These are phyloP conservation scores for Cladosporium colombiae DNA, from an alignment of 2,329 filamentous ascomycete genomes.

Conservation along the genomic window DNA sequence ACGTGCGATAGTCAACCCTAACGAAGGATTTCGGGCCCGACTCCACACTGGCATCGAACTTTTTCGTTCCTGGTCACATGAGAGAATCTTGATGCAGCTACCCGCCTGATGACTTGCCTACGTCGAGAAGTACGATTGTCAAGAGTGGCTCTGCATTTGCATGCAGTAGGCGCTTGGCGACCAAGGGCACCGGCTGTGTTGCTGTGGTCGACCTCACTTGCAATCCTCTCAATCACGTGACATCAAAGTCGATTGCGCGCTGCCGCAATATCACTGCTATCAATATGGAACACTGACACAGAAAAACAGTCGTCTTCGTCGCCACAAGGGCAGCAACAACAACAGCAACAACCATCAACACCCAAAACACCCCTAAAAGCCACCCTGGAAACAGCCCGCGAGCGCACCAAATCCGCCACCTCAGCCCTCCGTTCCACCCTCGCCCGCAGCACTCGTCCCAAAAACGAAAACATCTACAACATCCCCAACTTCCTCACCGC, in stretches of 20 bases:
- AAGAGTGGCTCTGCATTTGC: constrained; percentile 8
- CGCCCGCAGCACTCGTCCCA: constrained; percentile 42
- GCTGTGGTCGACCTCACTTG: constrained; percentile 5
- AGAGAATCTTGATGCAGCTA: constrained; percentile 6
- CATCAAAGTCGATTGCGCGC: not conserved
- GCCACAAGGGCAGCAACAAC: not conserved
- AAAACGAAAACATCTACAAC: constrained; percentile 88
- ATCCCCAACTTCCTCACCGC: constrained; percentile 92
- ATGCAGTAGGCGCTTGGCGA: not conserved
- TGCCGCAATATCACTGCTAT: not conserved
- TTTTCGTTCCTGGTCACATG: constrained; percentile 12
- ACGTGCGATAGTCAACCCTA: not conserved
- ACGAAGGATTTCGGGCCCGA: not conserved
- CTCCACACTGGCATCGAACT: not conserved
- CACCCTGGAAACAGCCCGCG: constrained; percentile 30
- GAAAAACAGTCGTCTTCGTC: not conserved
- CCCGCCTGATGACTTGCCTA: not conserved
- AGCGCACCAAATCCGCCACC: constrained; percentile 34
- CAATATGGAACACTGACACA: not conserved
- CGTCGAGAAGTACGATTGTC: not conserved
- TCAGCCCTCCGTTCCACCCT: constrained; percentile 34
- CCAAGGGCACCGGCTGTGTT: not conserved
- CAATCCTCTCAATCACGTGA: constrained; percentile 3
- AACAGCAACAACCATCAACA: constrained; percentile 8
- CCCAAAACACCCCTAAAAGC: constrained; percentile 28